A percentile compares a stretch with the other conserved stretches of the same genome.
These are phyloP conservation scores for Piedraia hortae DNA, from an alignment of 2,329 filamentous ascomycete genomes.

Conservation along the genomic window DNA sequence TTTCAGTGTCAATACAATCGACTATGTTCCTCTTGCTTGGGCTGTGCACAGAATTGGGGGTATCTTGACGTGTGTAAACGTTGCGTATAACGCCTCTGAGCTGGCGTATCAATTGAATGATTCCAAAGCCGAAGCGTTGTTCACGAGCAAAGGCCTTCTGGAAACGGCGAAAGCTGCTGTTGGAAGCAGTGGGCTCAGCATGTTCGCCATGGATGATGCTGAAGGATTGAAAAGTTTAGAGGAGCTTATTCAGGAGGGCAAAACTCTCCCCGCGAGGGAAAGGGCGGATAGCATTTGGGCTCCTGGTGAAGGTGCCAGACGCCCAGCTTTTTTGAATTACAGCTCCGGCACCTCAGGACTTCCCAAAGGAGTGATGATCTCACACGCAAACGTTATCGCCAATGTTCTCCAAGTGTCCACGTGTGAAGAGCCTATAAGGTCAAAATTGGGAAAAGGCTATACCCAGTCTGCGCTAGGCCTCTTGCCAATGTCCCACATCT, in stretches of 20 bases:
- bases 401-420: conserved; percentile 37
- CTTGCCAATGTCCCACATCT: conserved; percentile 63
- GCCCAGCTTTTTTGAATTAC: conserved; percentile 52
- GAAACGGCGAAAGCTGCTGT: conserved; percentile 36
- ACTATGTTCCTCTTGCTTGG: conserved; percentile 46
- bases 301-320: conserved; percentile 35
- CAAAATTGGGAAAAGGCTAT: conserved; percentile 11
- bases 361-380: conserved; percentile 51
- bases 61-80: conserved; percentile 46
- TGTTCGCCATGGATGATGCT: conserved; percentile 30
- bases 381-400: conserved; percentile 51
- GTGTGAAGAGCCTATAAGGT: conserved; percentile 21
- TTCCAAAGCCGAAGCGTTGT: conserved; percentile 39
- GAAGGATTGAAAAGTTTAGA: conserved; percentile 37
- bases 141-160: conserved; percentile 42
- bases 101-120: conserved; percentile 44
- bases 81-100: conserved; percentile 41
- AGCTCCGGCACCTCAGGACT: conserved; percentile 56
- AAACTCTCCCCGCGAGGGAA: conserved; percentile 24
- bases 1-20: conserved; percentile 64
- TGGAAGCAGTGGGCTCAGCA: conserved; percentile 22
- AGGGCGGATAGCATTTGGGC: conserved; percentile 26
- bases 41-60: conserved; percentile 50
- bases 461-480: conserved; percentile 34
- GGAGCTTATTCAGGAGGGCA: conserved; percentile 35